phyloP scores from a whole-genome alignment of 2,329 filamentous ascomycete genomes.

The Cladorrhinum sp. region DNA sequence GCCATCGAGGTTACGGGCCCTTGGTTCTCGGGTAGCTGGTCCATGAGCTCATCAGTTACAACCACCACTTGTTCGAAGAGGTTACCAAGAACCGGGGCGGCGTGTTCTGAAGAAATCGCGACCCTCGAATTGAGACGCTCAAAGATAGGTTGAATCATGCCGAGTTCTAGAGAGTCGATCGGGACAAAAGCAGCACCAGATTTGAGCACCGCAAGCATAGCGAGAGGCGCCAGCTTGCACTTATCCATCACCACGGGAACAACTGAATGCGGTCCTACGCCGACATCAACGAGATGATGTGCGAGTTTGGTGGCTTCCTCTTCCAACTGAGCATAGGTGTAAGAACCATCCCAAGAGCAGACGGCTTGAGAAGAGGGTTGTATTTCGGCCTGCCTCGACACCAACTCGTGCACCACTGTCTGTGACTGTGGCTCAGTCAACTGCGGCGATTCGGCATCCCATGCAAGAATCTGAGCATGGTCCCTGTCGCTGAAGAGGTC shows the following conservation, averaged over 20 bases:
- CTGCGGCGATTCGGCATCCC: constrained; percentile 45
- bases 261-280: constrained; percentile 51
- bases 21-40: constrained; percentile 23
- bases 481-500: constrained; percentile 56
- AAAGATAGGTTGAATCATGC: constrained; percentile 42
- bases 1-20: constrained; percentile 28
- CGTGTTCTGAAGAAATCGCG: constrained; percentile 44
- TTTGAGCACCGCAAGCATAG: constrained; percentile 67
- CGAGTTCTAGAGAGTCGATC: constrained; percentile 44
- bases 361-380: constrained; percentile 42
- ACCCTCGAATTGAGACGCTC: constrained; percentile 43
- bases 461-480: constrained; percentile 51
- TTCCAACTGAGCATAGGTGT: constrained; percentile 42
- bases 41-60: constrained; percentile 23
- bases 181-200: constrained; percentile 51
- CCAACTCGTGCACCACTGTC: constrained; percentile 44
- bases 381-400: constrained; percentile 39
- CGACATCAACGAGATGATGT: constrained; percentile 47
- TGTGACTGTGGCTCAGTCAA: constrained; percentile 39
- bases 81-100: constrained; percentile 38
- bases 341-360: constrained; percentile 44
- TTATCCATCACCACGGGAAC: constrained; percentile 69
- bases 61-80: constrained; percentile 41
- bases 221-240: constrained; percentile 63
- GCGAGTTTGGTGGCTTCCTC: constrained; percentile 39